Conservation (phyloP, 352 stramenopile genomes). For the Pythium dissotocum region DNA sequence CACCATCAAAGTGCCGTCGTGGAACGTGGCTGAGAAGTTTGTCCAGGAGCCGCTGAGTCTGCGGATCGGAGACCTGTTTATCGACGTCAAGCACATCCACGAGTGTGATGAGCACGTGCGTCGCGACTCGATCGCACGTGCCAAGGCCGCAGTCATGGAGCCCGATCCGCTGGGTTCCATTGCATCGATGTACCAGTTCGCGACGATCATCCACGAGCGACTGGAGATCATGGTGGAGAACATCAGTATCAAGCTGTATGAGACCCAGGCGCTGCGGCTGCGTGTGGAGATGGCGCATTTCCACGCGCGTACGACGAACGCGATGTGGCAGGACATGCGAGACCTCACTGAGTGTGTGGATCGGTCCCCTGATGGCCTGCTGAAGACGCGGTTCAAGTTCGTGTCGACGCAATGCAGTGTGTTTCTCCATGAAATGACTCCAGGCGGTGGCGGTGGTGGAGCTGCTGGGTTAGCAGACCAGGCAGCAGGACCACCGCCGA, state of each 20-base stretch:
- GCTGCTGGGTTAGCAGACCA: not conserved
- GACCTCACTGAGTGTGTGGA: slow-evolving; percentile 57
- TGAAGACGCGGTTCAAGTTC: slow-evolving; percentile 71
- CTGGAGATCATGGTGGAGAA: slow-evolving; percentile 54
- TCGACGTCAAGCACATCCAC: slow-evolving; percentile 46
- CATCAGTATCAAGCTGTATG: slow-evolving; percentile 54
- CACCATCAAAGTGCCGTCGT: slow-evolving; percentile 60
- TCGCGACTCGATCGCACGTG: slow-evolving; percentile 32
- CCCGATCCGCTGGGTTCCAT: slow-evolving; percentile 62
- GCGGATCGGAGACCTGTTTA: slow-evolving; percentile 45
- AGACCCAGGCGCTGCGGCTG: slow-evolving; percentile 34
- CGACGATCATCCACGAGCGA: slow-evolving; percentile 51
- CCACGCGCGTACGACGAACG: slow-evolving; percentile 59
- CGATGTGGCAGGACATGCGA: slow-evolving; percentile 66
- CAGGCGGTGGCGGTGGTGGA: not conserved
- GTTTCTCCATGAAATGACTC: slow-evolving; percentile 27
- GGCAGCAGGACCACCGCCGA: slow-evolving; percentile 1
- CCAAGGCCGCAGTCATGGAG: slow-evolving; percentile 42
- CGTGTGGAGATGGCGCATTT: slow-evolving; percentile 43
- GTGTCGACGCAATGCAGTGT: slow-evolving; percentile 56
- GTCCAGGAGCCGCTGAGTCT: slow-evolving; percentile 53
- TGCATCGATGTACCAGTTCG: slow-evolving; percentile 59
- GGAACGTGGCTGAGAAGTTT: slow-evolving; percentile 51
- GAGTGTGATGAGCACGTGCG: slow-evolving; percentile 55
- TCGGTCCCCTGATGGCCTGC: slow-evolving; percentile 53